Percentiles rank a stretch among this genome's conserved stretches.
Conservation (phyloP, 805 yeast species). For the Suhomyces emberorum region DNA sequence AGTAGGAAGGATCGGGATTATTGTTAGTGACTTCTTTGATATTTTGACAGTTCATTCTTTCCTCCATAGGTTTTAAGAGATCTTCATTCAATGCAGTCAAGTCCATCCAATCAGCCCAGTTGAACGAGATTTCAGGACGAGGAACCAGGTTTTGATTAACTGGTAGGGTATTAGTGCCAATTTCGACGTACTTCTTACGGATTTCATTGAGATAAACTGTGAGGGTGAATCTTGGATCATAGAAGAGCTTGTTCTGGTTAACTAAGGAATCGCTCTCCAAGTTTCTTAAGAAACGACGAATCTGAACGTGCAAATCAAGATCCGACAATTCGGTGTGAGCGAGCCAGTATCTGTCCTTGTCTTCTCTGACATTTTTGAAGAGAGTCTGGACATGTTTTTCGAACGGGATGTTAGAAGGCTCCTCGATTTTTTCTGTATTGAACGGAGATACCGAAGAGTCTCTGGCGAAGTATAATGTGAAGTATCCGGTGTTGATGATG, state of each 20-base stretch:
- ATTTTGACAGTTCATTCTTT: slow-evolving; percentile 11
- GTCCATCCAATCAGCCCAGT: slow-evolving; percentile 27
- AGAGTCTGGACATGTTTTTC: too few species aligned
- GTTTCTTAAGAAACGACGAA: slow-evolving; percentile 13
- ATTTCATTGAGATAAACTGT: slow-evolving; percentile 12
- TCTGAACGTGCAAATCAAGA: slow-evolving; percentile 12
- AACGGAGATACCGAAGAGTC: background rate
- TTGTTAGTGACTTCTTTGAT: slow-evolving; percentile 11
- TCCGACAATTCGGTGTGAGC: slow-evolving; percentile 19
- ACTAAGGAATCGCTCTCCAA: slow-evolving; percentile 17
- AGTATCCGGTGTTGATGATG: background rate
- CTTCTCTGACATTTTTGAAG: slow-evolving; percentile 15
- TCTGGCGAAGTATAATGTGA: background rate
- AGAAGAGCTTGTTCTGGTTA: slow-evolving; percentile 14
- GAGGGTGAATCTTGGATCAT: slow-evolving; percentile 21
- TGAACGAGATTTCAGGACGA: slow-evolving; percentile 17
- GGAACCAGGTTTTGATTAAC: background rate
- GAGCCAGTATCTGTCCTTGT: slow-evolving; percentile 23
- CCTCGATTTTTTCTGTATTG: background rate
- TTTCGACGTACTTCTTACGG: background rate
- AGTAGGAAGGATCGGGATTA: slow-evolving; percentile 8
- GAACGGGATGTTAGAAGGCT: too few species aligned
- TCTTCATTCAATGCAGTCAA: slow-evolving; percentile 12
- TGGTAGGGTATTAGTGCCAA: slow-evolving; percentile 4
- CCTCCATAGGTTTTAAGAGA: slow-evolving; percentile 4